These are phyloP conservation scores for Erysimum cheiranthoides DNA, from an alignment of 345 rosid species.

Conservation along the genomic window DNA sequence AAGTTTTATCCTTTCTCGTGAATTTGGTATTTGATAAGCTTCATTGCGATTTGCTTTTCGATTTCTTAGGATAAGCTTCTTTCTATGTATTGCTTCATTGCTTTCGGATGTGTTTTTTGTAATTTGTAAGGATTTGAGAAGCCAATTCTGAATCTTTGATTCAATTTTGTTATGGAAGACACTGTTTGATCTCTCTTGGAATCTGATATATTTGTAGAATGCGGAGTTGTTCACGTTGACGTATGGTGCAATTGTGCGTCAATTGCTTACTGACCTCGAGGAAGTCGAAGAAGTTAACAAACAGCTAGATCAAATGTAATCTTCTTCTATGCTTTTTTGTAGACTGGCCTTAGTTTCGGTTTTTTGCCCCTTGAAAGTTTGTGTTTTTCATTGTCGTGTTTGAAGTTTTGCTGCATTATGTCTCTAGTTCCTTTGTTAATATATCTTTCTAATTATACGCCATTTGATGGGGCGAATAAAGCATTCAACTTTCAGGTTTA, in stretches of 20 bases:
- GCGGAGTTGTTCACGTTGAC: constrained; percentile 93
- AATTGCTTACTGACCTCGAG: constrained; percentile 90
- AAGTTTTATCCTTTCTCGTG: constrained; percentile 1
- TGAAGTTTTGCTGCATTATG: neutral
- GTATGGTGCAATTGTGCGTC: constrained; percentile 90
- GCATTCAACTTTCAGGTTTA: neutral
- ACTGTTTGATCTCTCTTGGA: constrained; percentile 21
- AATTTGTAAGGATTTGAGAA: neutral
- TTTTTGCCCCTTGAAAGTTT: constrained; percentile 2
- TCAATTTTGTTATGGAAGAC: constrained; percentile 14
- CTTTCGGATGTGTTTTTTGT: constrained; percentile 11
- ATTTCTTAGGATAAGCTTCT: neutral
- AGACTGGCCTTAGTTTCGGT: neutral
- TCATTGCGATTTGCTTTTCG: neutral
- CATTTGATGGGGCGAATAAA: neutral
- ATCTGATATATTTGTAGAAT: constrained; percentile 56
- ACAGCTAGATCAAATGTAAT: constrained; percentile 94
- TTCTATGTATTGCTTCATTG: constrained; percentile 2
- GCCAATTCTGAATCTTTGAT: neutral
- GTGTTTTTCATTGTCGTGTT: neutral
- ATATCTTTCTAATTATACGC: neutral
- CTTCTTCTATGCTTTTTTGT: neutral
- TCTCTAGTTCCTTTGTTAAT: neutral
- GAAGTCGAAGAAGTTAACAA: constrained; percentile 97
- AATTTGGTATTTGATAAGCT: neutral